A percentile compares a stretch with the other conserved stretches of the same genome.
These are phyloP conservation scores for Puccinia novopanici DNA, from an alignment of 1,284 basidiomycete genomes.

Conservation along the genomic window DNA sequence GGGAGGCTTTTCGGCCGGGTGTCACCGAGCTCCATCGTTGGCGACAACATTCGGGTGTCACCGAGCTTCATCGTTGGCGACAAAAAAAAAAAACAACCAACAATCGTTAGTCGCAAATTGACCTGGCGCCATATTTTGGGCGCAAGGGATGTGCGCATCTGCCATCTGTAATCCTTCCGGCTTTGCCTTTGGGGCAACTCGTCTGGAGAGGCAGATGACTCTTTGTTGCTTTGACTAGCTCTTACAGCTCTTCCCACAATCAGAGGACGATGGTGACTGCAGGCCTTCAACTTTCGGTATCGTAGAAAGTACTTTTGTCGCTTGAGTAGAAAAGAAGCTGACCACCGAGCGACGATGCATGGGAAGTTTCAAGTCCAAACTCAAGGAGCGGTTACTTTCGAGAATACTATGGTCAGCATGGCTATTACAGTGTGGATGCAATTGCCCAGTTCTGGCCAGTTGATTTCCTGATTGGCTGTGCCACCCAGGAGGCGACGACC, in stretches of 20 bases:
- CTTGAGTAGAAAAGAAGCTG: constrained; percentile 15
- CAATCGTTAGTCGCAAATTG: background rate
- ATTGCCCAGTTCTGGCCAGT: background rate
- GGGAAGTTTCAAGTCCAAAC: constrained; percentile 9
- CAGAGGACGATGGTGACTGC: constrained; percentile 10
- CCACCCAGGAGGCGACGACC: too few species aligned
- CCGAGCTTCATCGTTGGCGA: background rate
- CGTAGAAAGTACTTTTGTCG: constrained; percentile 17
- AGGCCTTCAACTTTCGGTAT: constrained; percentile 18
- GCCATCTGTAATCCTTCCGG: constrained; percentile 15
- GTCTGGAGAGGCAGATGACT: background rate
- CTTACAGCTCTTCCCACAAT: background rate
- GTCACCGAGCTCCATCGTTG: background rate
- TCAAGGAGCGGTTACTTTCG: background rate
- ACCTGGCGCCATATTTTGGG: background rate
- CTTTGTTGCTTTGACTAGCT: background rate
- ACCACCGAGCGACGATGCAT: constrained; percentile 21
- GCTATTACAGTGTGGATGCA: background rate
- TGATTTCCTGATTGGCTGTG: background rate
- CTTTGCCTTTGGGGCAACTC: constrained; percentile 8
- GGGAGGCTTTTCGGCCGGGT: background rate
- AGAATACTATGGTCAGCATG: constrained; percentile 9
- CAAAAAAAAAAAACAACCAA: too few species aligned
- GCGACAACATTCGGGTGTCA: background rate
- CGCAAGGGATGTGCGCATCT: background rate